Conservation (phyloP, 495 filamentous ascomycete genomes). For the Neurospora intermedia region DNA sequence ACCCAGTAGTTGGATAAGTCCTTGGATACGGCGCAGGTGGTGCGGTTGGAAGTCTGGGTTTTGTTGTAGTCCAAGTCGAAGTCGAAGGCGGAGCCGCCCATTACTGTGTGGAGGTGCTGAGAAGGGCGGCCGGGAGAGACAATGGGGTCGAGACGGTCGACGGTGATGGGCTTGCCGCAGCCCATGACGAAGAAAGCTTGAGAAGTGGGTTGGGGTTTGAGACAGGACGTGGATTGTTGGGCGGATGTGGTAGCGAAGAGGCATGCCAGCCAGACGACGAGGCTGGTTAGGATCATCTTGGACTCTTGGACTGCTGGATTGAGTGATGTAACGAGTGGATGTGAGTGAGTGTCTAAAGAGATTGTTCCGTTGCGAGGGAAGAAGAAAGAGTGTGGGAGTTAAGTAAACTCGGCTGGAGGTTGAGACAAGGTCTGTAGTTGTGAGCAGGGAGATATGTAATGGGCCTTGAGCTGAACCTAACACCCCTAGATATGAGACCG, state of each 20-base stretch:
- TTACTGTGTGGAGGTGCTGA: slow-evolving; percentile 55
- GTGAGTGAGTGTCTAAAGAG: not conserved
- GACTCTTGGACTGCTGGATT: not conserved
- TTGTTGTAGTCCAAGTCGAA: slow-evolving; percentile 46
- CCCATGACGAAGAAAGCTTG: slow-evolving; percentile 17
- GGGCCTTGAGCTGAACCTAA: not conserved
- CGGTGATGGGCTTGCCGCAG: slow-evolving; percentile 20
- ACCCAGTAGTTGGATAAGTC: slow-evolving; percentile 72
- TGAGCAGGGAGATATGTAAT: too few relatives aligned
- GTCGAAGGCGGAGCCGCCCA: slow-evolving; percentile 56
- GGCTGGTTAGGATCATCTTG: not conserved
- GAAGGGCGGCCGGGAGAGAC: slow-evolving; percentile 44
- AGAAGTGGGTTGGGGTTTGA: not conserved
- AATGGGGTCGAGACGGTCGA: slow-evolving; percentile 55
- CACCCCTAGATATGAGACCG: not conserved
- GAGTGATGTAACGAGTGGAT: not conserved
- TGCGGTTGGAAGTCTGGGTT: slow-evolving; percentile 39
- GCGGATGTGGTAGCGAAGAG: not conserved
- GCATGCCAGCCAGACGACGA: not conserved
- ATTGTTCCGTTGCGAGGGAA: not conserved
- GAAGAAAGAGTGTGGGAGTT: not conserved
- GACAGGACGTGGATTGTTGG: not conserved
- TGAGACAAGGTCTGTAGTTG: not conserved
- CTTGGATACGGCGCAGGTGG: slow-evolving; percentile 47
- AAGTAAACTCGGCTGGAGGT: not conserved